A percentile compares a stretch with the other conserved stretches of the same genome.
Evolutionary conservation across 2,329 filamentous ascomycete genomes (phyloP).

Genomic region (Microthyrium microscopicum): DNA sequence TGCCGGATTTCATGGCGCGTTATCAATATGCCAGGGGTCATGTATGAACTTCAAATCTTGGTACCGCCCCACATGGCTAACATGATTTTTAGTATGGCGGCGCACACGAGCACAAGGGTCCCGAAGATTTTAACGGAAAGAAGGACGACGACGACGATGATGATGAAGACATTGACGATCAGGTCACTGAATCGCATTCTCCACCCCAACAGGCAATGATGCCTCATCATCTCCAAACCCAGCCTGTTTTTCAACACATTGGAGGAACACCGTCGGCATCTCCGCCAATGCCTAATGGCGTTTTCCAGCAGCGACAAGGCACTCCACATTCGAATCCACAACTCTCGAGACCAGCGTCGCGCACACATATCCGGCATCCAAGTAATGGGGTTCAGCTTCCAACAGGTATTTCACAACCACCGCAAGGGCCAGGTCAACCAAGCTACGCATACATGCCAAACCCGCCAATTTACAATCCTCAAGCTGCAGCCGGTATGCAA

Average conservation of each 20-base stretch:
- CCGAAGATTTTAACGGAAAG: constrained; percentile 75
- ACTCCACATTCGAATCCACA: constrained; percentile 55
- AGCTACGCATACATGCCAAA: constrained; percentile 76
- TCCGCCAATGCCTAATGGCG: constrained; percentile 68
- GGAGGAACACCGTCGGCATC: constrained; percentile 73
- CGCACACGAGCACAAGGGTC: constrained; percentile 92
- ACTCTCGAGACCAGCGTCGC: constrained; percentile 60
- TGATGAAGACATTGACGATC: constrained; percentile 43
- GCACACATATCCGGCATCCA: constrained; percentile 60
- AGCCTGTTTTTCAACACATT: constrained; percentile 59
- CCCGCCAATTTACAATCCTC: constrained; percentile 68
- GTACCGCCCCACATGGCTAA: no score
- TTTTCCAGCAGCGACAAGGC: constrained; percentile 53
- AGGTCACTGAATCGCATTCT: constrained; percentile 48
- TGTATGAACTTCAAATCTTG: no score
- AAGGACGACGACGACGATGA: constrained; percentile 59
- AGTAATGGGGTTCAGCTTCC: constrained; percentile 58
- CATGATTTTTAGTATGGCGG: constrained; percentile 64
- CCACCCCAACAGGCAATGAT: constrained; percentile 44
- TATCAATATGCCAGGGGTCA: constrained; percentile 94
- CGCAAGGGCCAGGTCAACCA: constrained; percentile 39
- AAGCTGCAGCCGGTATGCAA: constrained; percentile 32
- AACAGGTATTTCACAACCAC: constrained; percentile 42
- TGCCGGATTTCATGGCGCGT: constrained; percentile 73
- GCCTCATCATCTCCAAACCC: constrained; percentile 30